phyloP scores from a whole-genome alignment of 768 basidiomycete species.

The Sutorius australiensis region DNA sequence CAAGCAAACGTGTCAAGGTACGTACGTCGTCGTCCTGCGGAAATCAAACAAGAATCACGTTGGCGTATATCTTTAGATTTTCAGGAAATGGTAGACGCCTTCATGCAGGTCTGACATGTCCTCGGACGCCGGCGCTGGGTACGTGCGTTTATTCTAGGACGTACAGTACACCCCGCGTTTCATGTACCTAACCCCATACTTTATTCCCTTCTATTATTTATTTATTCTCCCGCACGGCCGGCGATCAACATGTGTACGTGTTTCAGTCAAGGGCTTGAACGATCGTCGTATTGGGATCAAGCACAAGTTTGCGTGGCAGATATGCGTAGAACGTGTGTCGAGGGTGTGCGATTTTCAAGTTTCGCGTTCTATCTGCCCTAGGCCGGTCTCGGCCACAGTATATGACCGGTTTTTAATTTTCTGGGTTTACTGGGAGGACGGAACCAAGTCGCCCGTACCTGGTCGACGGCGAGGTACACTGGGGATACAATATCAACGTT shows the following conservation, averaged over 20 bases:
- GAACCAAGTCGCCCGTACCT: no score
- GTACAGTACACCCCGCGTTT: not conserved
- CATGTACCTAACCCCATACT: not conserved
- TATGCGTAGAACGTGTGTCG: no score
- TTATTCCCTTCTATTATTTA: no score
- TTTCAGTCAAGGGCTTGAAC: not conserved
- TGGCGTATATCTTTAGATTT: conserved; percentile 9
- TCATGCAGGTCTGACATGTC: conserved; percentile 16
- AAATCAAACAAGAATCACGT: not conserved
- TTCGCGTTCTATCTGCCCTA: no score
- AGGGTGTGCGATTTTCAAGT: no score
- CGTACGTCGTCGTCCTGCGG: conserved; percentile 5
- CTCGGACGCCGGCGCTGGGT: not conserved
- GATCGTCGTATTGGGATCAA: not conserved
- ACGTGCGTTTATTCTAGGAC: not conserved
- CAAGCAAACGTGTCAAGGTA: conserved; percentile 22
- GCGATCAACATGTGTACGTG: not conserved
- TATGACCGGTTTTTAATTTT: no score
- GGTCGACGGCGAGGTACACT: no score
- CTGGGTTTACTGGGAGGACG: no score
- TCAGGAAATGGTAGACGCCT: conserved; percentile 15
- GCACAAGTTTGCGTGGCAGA: no score
- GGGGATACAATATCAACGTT: no score
- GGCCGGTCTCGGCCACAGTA: no score
- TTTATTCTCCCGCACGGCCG: not conserved